Evolutionary conservation across 192 early-diverging fungal species (phyloP), one percentile per base, ranked within the genome.

Genomic region (Diversispora epigaea): DNA sequence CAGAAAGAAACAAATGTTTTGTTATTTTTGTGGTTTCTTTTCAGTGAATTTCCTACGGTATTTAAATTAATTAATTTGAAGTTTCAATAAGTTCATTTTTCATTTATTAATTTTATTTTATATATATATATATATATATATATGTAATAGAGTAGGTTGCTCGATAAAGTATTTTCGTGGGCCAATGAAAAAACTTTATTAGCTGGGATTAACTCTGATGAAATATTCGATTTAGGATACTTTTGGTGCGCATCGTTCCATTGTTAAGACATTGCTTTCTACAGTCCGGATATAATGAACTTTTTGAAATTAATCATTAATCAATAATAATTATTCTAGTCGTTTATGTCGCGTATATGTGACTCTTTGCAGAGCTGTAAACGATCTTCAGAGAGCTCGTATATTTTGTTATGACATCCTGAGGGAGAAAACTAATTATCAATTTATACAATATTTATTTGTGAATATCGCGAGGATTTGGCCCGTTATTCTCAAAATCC

Each of bases 331-430:
- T 54, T 54, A 43, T 40, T 44, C 10, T 40, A 68, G 66, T 21
- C 66, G 66, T 22, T 21, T 68, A 22, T 68, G 45, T 68, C 44
- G 66, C n/a, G 21, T 68, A 14, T 68, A 50, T 21, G 19, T 68
- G 8, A 46, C 66, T 6, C 4, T 68, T 68, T 68, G 66, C 41
- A 25, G 66, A 40, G n/a, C 22, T 50, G n/a, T 45, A 21, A 45
- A 50, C 50, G 46, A 68, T 49, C n/a, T 68, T 45, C 66, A 68
- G 8, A 46, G 66, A 22, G 45, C 46, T 25, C 43, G 66, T 9
- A 50, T 32, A 21, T 68, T 68, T 6, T 68, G 66, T 49, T 68
- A 49, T 50, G 66, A 68, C 41, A 40, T 68, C n/a, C 9, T 46
- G 2, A 11, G 66, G 10, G 66, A 68, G 49, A 68, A 45, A 45